These are phyloP conservation scores for Pythium insidiosum DNA, from an alignment of 352 stramenopile genomes.

Conservation along the genomic window DNA sequence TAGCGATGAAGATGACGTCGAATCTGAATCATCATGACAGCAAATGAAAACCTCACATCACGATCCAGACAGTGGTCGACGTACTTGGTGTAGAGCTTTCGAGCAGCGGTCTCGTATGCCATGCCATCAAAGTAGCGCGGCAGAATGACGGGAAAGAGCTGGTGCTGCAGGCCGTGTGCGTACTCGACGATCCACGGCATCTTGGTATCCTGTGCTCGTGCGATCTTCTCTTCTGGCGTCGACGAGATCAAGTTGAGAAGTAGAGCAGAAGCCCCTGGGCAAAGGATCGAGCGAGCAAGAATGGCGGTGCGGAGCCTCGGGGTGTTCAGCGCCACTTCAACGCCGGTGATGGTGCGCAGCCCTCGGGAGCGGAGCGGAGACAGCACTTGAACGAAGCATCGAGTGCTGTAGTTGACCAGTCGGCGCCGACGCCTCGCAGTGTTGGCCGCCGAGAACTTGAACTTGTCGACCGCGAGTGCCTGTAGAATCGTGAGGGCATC, in stretches of 20 bases:
- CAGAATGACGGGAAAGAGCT: slow-evolving; percentile 41
- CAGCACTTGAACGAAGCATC: slow-evolving; percentile 47
- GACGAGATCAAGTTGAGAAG: slow-evolving; percentile 59
- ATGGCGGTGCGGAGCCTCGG: slow-evolving; percentile 35
- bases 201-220: slow-evolving; percentile 22
- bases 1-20: slow-evolving; percentile 29
- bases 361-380: slow-evolving; percentile 32
- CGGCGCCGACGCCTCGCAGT: too few species aligned
- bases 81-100: slow-evolving; percentile 35
- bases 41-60: neutral
- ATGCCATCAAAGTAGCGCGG: slow-evolving; percentile 31
- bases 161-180: slow-evolving; percentile 35
- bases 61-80: neutral
- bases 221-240: slow-evolving; percentile 24
- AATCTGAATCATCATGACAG: slow-evolving; percentile 20
- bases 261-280: slow-evolving; percentile 35
- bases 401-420: slow-evolving; percentile 18
- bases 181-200: slow-evolving; percentile 55
- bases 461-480: slow-evolving; percentile 42
- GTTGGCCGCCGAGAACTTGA: too few species aligned
- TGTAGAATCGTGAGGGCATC: slow-evolving; percentile 50
- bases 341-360: slow-evolving; percentile 38
- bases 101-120: slow-evolving; percentile 23
- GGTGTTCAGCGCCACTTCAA: slow-evolving; percentile 42
- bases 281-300: slow-evolving; percentile 37